These are phyloP conservation scores for Phytophthora syringae DNA, from an alignment of 352 stramenopile genomes.

Conservation along the genomic window DNA sequence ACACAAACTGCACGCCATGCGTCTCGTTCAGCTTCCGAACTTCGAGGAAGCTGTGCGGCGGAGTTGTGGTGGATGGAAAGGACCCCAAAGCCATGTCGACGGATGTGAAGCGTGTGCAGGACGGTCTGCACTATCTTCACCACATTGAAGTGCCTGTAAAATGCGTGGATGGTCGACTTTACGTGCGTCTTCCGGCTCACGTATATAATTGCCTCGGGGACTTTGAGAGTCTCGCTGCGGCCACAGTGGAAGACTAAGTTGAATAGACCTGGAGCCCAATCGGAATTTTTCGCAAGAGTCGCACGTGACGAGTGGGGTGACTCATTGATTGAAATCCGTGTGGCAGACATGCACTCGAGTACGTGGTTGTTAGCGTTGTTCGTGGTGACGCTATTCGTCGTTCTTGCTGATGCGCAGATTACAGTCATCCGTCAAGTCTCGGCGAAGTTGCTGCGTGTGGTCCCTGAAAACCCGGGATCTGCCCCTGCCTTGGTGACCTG, in stretches of 20 bases:
- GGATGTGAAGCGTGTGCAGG: constrained; percentile 92
- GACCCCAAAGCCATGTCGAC: constrained; percentile 63
- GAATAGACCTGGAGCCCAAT: neutral
- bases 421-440: constrained; percentile 28
- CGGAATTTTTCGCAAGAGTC: too few species aligned
- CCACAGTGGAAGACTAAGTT: constrained; percentile 13
- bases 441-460: constrained; percentile 39
- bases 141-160: constrained; percentile 94
- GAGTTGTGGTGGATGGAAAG: constrained; percentile 14
- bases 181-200: constrained; percentile 91
- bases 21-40: constrained; percentile 74
- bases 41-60: constrained; percentile 51
- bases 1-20: constrained; percentile 81
- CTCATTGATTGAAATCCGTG: too few species aligned
- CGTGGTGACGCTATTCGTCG: neutral
- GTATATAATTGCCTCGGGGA: constrained; percentile 92
- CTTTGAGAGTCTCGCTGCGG: constrained; percentile 72
- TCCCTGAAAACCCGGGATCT: constrained; percentile 50
- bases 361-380: constrained; percentile 9
- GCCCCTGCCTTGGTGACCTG: constrained; percentile 49
- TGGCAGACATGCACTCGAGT: too few species aligned
- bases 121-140: constrained; percentile 80
- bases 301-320: too few species aligned
- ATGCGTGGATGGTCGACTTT: constrained; percentile 87
- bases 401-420: constrained; percentile 6